phyloP scores from a whole-genome alignment of 352 stramenopile species.

The Pythium dissimile region DNA sequence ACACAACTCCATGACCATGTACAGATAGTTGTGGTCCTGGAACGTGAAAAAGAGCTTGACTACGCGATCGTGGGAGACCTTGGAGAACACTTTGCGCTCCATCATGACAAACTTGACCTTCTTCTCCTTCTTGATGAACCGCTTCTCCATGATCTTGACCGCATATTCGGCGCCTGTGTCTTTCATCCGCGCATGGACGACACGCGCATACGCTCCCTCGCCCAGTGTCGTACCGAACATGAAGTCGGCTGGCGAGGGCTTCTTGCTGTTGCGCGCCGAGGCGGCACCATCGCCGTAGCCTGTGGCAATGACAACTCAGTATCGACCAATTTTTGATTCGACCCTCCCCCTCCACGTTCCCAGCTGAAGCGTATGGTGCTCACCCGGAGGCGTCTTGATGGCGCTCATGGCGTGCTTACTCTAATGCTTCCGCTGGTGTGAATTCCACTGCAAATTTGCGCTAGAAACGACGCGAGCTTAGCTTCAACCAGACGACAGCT shows the following conservation, averaged over 20 bases:
- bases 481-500: no score
- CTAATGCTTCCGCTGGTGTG: no score
- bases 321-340: no score
- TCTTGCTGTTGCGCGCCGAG: conserved; percentile 17
- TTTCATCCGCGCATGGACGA: conserved; percentile 88
- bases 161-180: conserved; percentile 80
- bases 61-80: conserved; percentile 83
- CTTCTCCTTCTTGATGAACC: conserved; percentile 89
- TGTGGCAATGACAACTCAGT: background rate
- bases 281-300: background rate
- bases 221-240: conserved; percentile 87
- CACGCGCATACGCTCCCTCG: conserved; percentile 84
- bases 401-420: background rate
- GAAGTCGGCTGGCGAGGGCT: conserved; percentile 83
- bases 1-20: conserved; percentile 91
- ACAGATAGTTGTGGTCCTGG: conserved; percentile 86
- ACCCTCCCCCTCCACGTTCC: no score
- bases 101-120: conserved; percentile 92
- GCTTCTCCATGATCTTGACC: conserved; percentile 92
- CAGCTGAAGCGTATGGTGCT: no score
- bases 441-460: no score
- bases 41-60: conserved; percentile 91
- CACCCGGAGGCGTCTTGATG: no score
- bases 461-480: no score
- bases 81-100: conserved; percentile 89